Evolutionary conservation across 768 basidiomycete genomes (phyloP), one percentile per base, ranked within the genome.

Genomic region (Asterophora parasitica): DNA sequence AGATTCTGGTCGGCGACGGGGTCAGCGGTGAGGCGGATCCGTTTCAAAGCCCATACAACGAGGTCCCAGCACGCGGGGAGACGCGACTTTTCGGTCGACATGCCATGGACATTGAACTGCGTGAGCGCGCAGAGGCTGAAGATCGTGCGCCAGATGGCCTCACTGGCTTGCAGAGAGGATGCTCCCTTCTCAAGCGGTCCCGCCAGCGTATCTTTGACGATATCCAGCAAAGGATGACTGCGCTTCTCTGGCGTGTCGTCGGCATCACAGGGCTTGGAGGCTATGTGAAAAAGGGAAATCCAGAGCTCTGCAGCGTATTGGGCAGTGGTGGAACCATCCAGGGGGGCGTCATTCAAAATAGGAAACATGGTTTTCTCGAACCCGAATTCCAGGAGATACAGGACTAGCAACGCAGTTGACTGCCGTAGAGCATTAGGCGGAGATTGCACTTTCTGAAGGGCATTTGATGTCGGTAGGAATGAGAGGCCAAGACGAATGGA

Each of bases 71-170:
- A 75, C 1, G 81, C 67, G 3, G 72, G 66, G 12, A 86, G 70
- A 20, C 64, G 65, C 11, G 66, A 55, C 10, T 53, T 57, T 7
- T 57, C 50, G 8, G 64, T 64, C 8, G 63, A 59, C 67, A 71
- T 68, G n/a, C 72, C 72, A 49, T 67, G 62, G 5, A 70, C 58
- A 1, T 84, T 85, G 67, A 95, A 88, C 57, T 93, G 92, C 0
- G 88, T 88, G 10, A 94, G 64, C 1, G 83, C 77, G 49, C 81
- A 86, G 1, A 94, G 63, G 19, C 72, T 76, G 58, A 90, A 85
- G 5, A 87, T 72, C 6, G 74, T 69, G 31, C 72, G 74, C 88
- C 92, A 94, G n/a, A 81, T 67, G 11, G 69, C 58, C 63, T 97
- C 94, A 55, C 81, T 82, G 12, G 66, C 65, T 60, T 10, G 63